Evolutionary conservation across 768 basidiomycete genomes (phyloP).

Genomic region (Hericium alpestre): DNA sequence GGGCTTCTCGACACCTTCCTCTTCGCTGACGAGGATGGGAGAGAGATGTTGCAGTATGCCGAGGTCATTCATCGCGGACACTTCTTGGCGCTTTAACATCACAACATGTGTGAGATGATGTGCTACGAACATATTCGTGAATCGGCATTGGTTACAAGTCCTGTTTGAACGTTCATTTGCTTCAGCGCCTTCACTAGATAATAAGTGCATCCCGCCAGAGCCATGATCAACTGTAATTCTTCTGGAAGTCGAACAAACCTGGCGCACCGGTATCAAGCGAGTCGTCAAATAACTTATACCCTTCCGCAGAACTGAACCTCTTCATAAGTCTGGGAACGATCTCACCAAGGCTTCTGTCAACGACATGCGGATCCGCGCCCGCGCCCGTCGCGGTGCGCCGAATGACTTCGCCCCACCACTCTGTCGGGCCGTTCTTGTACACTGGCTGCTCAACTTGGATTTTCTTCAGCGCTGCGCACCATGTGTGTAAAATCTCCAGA

Average conservation of each 20-base stretch:
- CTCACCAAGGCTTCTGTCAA: conserved; percentile 39
- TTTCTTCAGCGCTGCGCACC: conserved; percentile 31
- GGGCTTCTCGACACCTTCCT: conserved; percentile 63
- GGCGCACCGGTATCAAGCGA: conserved; percentile 32
- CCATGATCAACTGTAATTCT: too few relatives aligned
- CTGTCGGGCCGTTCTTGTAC: conserved; percentile 42
- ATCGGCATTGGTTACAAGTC: conserved; percentile 66
- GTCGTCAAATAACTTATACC: conserved; percentile 54
- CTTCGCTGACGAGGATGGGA: conserved; percentile 60
- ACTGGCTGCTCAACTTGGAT: conserved; percentile 50
- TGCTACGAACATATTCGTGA: conserved; percentile 49
- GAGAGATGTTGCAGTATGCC: conserved; percentile 37
- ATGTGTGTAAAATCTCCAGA: not conserved
- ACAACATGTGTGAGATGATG: not conserved
- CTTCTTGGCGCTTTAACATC: not conserved
- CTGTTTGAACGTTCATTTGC: conserved; percentile 37
- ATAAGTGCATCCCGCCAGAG: too few relatives aligned
- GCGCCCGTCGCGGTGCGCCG: conserved; percentile 64
- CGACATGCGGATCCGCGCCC: conserved; percentile 49
- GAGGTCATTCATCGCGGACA: conserved; percentile 45
- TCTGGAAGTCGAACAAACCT: too few relatives aligned
- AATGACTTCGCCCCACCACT: conserved; percentile 78
- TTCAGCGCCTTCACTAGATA: conserved; percentile 35
- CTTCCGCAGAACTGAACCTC: conserved; percentile 61
- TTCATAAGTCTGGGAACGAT: conserved; percentile 55